These are phyloP conservation scores for Neurospora africana DNA, from an alignment of 495 filamentous ascomycete species.

Conservation along the genomic window DNA sequence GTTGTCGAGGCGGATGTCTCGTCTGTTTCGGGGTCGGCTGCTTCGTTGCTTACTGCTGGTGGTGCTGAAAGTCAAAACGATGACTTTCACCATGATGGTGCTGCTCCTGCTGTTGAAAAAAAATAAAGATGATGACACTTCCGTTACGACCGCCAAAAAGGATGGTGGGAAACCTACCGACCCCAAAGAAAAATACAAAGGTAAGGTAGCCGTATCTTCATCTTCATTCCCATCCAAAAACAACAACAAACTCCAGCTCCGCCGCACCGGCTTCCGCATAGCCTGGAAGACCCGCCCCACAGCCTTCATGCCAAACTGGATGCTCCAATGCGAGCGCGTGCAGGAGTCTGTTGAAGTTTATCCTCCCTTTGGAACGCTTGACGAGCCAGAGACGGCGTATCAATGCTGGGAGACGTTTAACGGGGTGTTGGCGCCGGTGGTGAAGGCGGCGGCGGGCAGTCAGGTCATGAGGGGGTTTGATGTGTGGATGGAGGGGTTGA, in stretches of 20 bases:
- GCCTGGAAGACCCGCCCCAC: constrained; percentile 17
- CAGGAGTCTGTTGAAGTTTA: constrained; percentile 25
- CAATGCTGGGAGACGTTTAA: constrained; percentile 33
- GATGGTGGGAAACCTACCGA: neutral
- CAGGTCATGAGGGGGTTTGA: constrained; percentile 21
- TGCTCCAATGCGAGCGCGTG: constrained; percentile 27
- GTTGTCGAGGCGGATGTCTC: neutral
- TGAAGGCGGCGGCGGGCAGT: constrained; percentile 7
- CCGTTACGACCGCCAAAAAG: neutral
- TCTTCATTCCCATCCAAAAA: neutral
- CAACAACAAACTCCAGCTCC: neutral
- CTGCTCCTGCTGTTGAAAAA: neutral
- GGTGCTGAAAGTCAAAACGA: neutral
- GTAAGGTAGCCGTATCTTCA: neutral
- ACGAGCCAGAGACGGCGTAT: constrained; percentile 13
- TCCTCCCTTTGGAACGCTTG: neutral
- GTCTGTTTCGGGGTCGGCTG: neutral
- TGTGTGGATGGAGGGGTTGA: constrained; percentile 18
- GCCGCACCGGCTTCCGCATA: constrained; percentile 19
- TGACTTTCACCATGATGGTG: neutral
- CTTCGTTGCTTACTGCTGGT: neutral
- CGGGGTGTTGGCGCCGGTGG: constrained; percentile 20
- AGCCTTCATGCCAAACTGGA: constrained; percentile 10
- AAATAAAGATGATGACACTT: neutral
- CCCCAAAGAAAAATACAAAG: neutral